phyloP scores from a whole-genome alignment of 2,329 filamentous ascomycete species.

The Dactylonectria macrodidyma region DNA sequence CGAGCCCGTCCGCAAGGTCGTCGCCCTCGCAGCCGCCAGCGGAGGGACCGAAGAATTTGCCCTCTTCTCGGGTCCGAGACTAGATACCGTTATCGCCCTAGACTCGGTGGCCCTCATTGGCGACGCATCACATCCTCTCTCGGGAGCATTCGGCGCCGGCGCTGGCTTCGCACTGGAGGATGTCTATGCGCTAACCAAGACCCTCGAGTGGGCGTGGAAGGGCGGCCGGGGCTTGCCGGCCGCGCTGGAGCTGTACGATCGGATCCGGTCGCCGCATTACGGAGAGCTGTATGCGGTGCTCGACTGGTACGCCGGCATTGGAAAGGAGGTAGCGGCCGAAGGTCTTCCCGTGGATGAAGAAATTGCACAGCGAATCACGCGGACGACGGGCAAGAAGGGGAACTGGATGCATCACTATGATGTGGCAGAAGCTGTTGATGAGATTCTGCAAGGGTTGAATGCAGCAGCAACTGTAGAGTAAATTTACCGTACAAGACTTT shows the following conservation, averaged over 20 bases:
- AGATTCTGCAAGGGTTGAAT: conserved; percentile 15
- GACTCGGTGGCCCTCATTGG: conserved; percentile 63
- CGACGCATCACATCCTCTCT: conserved; percentile 69
- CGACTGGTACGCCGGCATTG: conserved; percentile 42
- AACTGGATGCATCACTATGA: conserved; percentile 50
- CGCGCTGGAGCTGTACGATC: conserved; percentile 47
- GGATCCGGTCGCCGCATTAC: conserved; percentile 50
- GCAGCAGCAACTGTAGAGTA: background rate
- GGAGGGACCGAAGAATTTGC: conserved; percentile 49
- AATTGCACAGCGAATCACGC: conserved; percentile 43
- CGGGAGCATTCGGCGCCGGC: conserved; percentile 59
- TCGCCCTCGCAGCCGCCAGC: conserved; percentile 47
- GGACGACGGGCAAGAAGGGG: conserved; percentile 39
- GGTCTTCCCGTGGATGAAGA: conserved; percentile 41
- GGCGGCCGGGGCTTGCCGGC: conserved; percentile 31
- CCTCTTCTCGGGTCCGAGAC: conserved; percentile 49
- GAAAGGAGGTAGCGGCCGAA: conserved; percentile 34
- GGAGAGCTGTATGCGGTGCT: conserved; percentile 44
- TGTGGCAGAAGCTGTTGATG: conserved; percentile 39
- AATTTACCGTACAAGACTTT: background rate
- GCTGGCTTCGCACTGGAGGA: conserved; percentile 57
- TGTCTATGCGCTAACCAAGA: conserved; percentile 43
- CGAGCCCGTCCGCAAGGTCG: conserved; percentile 48
- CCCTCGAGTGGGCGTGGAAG: conserved; percentile 44
- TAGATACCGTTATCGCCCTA: conserved; percentile 45